These are phyloP conservation scores for Phaffia australis DNA, from an alignment of 768 basidiomycete genomes.

Conservation along the genomic window DNA sequence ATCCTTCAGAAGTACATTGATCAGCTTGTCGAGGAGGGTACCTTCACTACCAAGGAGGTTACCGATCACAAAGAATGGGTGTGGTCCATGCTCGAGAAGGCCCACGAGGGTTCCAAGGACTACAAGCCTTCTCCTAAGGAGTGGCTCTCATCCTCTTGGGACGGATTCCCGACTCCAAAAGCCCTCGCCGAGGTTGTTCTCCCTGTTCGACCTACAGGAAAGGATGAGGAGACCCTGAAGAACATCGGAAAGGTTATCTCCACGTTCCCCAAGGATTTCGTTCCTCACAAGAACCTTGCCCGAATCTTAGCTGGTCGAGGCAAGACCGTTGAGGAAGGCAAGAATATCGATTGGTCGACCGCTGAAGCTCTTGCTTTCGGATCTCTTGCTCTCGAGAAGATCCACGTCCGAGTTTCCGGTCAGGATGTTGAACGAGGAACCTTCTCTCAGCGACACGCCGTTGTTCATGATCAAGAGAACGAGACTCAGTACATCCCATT, in stretches of 20 bases:
- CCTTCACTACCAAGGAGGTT: slow-evolving; percentile 90
- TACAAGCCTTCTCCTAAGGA: slow-evolving; percentile 90
- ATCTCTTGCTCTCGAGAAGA: slow-evolving; percentile 79
- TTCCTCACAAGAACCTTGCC: slow-evolving; percentile 80
- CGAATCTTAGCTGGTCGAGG: slow-evolving; percentile 81
- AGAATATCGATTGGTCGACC: slow-evolving; percentile 93
- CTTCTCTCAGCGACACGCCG: slow-evolving; percentile 95
- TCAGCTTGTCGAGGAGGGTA: slow-evolving; percentile 75
- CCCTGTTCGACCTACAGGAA: slow-evolving; percentile 79
- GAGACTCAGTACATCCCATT: slow-evolving; percentile 83
- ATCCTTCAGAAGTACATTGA: slow-evolving; percentile 85
- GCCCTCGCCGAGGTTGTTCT: slow-evolving; percentile 84
- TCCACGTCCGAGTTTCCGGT: slow-evolving; percentile 87
- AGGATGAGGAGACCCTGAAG: slow-evolving; percentile 62
- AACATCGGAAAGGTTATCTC: slow-evolving; percentile 80
- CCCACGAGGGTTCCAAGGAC: slow-evolving; percentile 84
- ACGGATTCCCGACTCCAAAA: slow-evolving; percentile 94
- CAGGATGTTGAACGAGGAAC: slow-evolving; percentile 99
- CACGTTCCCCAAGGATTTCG: slow-evolving; percentile 71
- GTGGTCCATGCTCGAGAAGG: slow-evolving; percentile 96
- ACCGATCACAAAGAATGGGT: slow-evolving; percentile 99
- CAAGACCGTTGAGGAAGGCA: slow-evolving; percentile 81
- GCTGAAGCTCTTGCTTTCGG: slow-evolving; percentile 97
- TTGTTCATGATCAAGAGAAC: slow-evolving; percentile 88
- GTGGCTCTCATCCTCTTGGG: slow-evolving; percentile 97